These are phyloP conservation scores for Sarcomyxa edulis DNA, from an alignment of 768 basidiomycete species.

Conservation along the genomic window DNA sequence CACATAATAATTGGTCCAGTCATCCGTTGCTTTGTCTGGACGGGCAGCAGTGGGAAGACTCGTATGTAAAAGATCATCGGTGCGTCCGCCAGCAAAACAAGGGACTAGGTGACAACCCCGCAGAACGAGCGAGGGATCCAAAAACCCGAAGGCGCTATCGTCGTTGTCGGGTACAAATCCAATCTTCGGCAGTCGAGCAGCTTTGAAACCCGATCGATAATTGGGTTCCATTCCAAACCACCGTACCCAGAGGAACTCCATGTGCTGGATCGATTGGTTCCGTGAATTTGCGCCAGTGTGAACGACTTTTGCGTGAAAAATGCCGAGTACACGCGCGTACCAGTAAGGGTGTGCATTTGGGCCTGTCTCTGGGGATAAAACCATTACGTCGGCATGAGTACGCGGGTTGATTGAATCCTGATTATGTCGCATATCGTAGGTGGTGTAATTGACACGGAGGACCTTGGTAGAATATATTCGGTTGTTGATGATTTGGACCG, in stretches of 20 bases:
- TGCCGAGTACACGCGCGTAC: conserved; percentile 24
- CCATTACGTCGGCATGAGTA: conserved; percentile 30
- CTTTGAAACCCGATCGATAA: conserved; percentile 9
- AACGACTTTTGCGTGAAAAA: conserved; percentile 4
- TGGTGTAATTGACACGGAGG: conserved; percentile 34
- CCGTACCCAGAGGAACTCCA: conserved; percentile 11
- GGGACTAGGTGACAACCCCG: conserved; percentile 37
- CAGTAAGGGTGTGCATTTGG: conserved; percentile 21
- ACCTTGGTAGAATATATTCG: conserved; percentile 23
- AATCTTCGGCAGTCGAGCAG: conserved; percentile 20
- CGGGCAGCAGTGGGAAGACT: conserved; percentile 10
- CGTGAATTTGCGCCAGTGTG: conserved; percentile 9
- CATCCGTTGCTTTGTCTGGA: conserved; percentile 10
- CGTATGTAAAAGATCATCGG: conserved; percentile 10
- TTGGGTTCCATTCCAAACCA: conserved; percentile 4
- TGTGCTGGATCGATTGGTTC: conserved; percentile 10
- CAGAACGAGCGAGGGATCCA: conserved; percentile 37
- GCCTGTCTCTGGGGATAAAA: conserved; percentile 16
- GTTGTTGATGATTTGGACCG: conserved; percentile 17
- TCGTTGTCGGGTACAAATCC: conserved; percentile 26
- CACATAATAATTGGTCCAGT: conserved; percentile 29
- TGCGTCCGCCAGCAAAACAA: conserved; percentile 19
- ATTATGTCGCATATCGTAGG: conserved; percentile 34
- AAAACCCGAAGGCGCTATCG: conserved; percentile 35
- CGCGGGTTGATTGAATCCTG: conserved; percentile 36